Base-by-base conservation (phyloP, 305 asterid genomes). In the Fraxinus platypoda region DNA sequence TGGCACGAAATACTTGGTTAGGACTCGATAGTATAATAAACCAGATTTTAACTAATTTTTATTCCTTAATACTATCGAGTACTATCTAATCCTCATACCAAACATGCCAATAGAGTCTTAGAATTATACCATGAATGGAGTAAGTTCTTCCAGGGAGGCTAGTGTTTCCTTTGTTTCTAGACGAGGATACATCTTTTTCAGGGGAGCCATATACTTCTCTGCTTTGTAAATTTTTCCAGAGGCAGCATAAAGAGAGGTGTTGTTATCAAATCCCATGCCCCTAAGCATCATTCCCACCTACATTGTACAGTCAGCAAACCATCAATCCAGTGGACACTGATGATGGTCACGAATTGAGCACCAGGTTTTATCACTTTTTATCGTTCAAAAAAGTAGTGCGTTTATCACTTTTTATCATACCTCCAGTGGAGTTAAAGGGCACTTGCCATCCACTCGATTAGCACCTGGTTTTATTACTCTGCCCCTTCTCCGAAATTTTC, bases 281-380 rank as follows among this genome's bases (percentile, higher is more conserved):
- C 98, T 87, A 34, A 95, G 98, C 94, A 95, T 94, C 97, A 95
- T 92, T 64, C 99, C 99, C 3, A 95, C 99, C 99, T 94, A 87
- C 85, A 87, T 13, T 78, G 81, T 43, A 38, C 81, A 83, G 81
- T 64, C 80, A 81, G 19, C 79, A 7, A 66, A 77, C 52, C 8
- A 62, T 74, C 77, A 66, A 52, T 3, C 19, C 28, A 52, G 6
- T 5, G 38, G 78, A 76, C n/a, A 66, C 15, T 26, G 34, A 8
- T 9, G 4, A 8, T 64, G 73, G 34, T 64, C 34, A 64, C 8
- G 17, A 64, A 11, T 8, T 64, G 17, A 64, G 34, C 11, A 41
- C 49, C 49, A 11, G 49, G 49, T 64, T 23, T 30, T 26, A 9
- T 23, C 7, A 11, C 28, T 64, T 64, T 59, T 19, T 64, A 30